Evolutionary conservation across 768 basidiomycete species (phyloP).

Genomic region (Floccularia luteovirens): DNA sequence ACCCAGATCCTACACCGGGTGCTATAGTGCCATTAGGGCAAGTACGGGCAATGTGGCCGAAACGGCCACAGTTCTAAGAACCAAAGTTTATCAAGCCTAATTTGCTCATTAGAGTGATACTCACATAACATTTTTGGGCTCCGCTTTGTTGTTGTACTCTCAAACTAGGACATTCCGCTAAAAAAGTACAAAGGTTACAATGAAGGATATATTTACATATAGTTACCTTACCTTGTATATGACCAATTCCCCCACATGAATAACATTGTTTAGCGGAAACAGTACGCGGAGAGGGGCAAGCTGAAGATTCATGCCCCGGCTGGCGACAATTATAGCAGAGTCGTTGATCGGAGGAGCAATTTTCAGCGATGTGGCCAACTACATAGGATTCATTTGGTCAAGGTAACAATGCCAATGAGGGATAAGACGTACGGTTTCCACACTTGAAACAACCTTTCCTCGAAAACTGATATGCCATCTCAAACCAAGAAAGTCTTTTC

Average conservation of each 20-base stretch:
- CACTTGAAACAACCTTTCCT: slow-evolving; percentile 93
- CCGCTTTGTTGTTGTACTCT: slow-evolving; percentile 57
- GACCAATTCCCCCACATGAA: slow-evolving; percentile 87
- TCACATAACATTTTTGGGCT: slow-evolving; percentile 79
- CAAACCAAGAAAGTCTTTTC: slow-evolving; percentile 13
- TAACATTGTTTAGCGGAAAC: slow-evolving; percentile 89
- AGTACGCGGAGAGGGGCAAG: slow-evolving; percentile 78
- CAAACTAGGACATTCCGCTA: slow-evolving; percentile 78
- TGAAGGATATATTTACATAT: background rate
- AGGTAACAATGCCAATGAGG: slow-evolving; percentile 7
- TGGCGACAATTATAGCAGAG: slow-evolving; percentile 94
- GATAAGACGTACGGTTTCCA: slow-evolving; percentile 67
- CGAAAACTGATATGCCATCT: slow-evolving; percentile 78
- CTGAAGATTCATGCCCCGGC: slow-evolving; percentile 88
- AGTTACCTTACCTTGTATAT: slow-evolving; percentile 50
- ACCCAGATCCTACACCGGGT: slow-evolving; percentile 30
- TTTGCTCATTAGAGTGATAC: background rate
- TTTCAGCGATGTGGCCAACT: slow-evolving; percentile 94
- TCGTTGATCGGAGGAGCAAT: slow-evolving; percentile 81
- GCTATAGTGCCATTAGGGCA: slow-evolving; percentile 47
- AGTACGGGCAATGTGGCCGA: slow-evolving; percentile 74
- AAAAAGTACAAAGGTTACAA: background rate
- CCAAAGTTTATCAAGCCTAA: slow-evolving; percentile 6
- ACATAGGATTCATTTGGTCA: slow-evolving; percentile 9
- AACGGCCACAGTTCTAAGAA: slow-evolving; percentile 67